Base-by-base conservation (phyloP, 1,284 basidiomycete genomes). In the Moniliella sp. region DNA sequence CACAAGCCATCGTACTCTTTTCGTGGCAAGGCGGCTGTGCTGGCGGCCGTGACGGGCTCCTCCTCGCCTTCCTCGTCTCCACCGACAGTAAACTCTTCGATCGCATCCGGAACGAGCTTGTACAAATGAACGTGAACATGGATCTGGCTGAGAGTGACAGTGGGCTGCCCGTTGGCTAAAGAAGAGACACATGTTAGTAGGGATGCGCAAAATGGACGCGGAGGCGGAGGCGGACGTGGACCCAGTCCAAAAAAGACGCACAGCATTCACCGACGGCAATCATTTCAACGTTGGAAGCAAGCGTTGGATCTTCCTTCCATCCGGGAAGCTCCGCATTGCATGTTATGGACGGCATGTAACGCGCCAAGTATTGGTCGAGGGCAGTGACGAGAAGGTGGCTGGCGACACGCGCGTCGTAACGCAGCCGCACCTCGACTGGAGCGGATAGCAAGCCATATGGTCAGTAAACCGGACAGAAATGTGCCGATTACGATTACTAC, bases 1-100 rank as follows among this genome's bases (percentile, higher is more conserved):
- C 91, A 97, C 3, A 94, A 64, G 0, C 88, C 84, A 41, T 94
- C 86, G 64, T 80, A 74, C 21, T 67, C 69, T 36, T 66, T 61
- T 38, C 75, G 80, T 0, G 86, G 88, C 18, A 94, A 68, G 40
- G 84, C 78, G 41, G 75, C 74, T 12, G 91, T 74, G 31, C 70
- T 77, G 1, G 83, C 86, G 2, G 86, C 80, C 60, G 78, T 76
- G 0, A 80, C 74, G 36, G 56, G 52, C 21, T 55, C 44, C 15
- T 33, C 19, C 14, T 35, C 35, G 5, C 35, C 47, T 11, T 75
- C 73, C 38, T 75, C 74, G 15, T 74, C 74, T 7, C 61, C 52
- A 3, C 53, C 55, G 2, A 72, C 75, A 0, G 75, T 69, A 42
- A 80, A 77, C 40, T 86, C 81, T 46, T 83, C 78, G 28, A 78